Evolutionary conservation across 768 basidiomycete genomes (phyloP), one percentile per base, ranked within the genome.

Genomic region (Trametes cubensis): DNA sequence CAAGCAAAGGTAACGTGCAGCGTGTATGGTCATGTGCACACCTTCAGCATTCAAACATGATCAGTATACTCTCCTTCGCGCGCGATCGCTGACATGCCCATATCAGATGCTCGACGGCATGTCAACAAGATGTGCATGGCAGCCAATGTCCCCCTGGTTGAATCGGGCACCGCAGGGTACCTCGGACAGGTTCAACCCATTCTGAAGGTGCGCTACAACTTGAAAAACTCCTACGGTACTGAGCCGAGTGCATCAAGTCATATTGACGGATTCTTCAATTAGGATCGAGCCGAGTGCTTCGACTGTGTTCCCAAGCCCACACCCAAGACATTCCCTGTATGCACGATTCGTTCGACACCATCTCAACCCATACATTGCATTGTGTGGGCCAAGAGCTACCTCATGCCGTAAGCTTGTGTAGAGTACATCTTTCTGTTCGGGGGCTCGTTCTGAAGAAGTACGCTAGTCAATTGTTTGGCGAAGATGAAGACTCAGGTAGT

Each of bases 41-140:
- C 11, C 34, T 2, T 34, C 6, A 34, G 34, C 34, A 34, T 34
- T 34, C 10, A 11, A 34, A 11, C 34, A 34, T 34, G 34, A 34
- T 11, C 10, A 7, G 2, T 34, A 23, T 23, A 21, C 21, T 15
- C 10, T 20, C 46, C 13, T 25, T 47, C 5, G 5, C n/a, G 25
- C 17, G 6, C 30, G 48, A 30, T 11, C 1, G 17, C 48, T 49
- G 34, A 23, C 30, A 17, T 23, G n/a, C n/a, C 10, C 4, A 26
- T 34, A 14, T 2, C 62, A 95, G 95, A 97, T 73, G 95, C 96
- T 7, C 86, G 95, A 49, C 79, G 94, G 71, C 96, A 98, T 71
- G 95, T 98, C 51, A 98, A 98, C 78, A 90, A 89, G 71, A 95
- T 99, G 88, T 98, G 97, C 73, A 90, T 97, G 81, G 94, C 96